A percentile compares a stretch with the other conserved stretches of the same genome.
phyloP scores from a whole-genome alignment of 2,329 filamentous ascomycete species.

The Myrmaecium sp. region DNA sequence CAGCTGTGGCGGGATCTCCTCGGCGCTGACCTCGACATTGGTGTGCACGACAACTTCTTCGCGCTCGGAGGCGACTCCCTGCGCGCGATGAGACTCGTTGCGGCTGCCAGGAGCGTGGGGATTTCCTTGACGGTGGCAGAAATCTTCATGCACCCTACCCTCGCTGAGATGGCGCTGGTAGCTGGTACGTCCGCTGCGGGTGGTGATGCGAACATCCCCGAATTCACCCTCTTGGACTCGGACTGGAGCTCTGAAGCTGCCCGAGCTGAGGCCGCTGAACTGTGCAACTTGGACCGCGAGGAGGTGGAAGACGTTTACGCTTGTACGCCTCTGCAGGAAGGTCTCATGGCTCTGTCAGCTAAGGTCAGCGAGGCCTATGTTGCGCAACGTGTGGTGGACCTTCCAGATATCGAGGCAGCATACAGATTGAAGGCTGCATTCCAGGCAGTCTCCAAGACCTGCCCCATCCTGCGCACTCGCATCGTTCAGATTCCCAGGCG shows the following conservation, averaged over 20 bases:
- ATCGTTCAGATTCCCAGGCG: slow-evolving; percentile 19
- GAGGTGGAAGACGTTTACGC: slow-evolving; percentile 23
- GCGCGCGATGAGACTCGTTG: slow-evolving; percentile 42
- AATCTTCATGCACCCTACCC: slow-evolving; percentile 32
- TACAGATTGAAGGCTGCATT: slow-evolving; percentile 19
- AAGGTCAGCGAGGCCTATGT: slow-evolving; percentile 21
- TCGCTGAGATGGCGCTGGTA: slow-evolving; percentile 29
- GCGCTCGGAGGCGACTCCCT: slow-evolving; percentile 44
- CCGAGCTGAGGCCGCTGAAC: slow-evolving; percentile 19
- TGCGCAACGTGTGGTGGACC: slow-evolving; percentile 18
- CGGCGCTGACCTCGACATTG: slow-evolving; percentile 21
- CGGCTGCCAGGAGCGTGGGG: slow-evolving; percentile 32
- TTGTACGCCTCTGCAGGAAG: slow-evolving; percentile 26
- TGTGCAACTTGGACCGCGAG: slow-evolving; percentile 12
- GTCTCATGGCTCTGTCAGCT: slow-evolving; percentile 22
- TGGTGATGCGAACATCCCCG: slow-evolving; percentile 10
- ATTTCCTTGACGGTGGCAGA: slow-evolving; percentile 36
- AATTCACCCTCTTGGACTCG: slow-evolving; percentile 17
- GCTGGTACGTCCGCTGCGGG: slow-evolving; percentile 10
- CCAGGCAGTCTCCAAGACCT: slow-evolving; percentile 14
- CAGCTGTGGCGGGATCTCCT: slow-evolving; percentile 5
- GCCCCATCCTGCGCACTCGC: slow-evolving; percentile 22
- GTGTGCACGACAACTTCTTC: slow-evolving; percentile 43
- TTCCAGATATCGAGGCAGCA: slow-evolving; percentile 15
- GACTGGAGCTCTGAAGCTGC: slow-evolving; percentile 16